Evolutionary conservation across 1,284 basidiomycete species (phyloP).

Genomic region (Grifola frondosa): DNA sequence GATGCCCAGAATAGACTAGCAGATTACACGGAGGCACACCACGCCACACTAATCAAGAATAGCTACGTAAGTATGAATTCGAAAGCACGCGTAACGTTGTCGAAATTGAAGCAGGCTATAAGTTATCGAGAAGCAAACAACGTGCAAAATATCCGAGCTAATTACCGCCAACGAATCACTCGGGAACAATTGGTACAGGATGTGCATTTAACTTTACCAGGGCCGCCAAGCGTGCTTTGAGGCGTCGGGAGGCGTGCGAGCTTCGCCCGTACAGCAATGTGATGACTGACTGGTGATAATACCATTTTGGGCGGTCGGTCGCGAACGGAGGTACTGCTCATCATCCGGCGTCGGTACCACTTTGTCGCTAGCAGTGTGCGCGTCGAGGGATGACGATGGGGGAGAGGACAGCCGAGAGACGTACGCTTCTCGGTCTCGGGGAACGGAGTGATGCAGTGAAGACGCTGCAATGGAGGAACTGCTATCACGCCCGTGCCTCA

Average conservation of each 20-base stretch:
- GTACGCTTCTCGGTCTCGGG: conserved; percentile 11
- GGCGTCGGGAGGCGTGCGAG: conserved; percentile 33
- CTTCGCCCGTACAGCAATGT: conserved; percentile 9
- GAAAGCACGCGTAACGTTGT: no score
- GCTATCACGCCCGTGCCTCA: conserved; percentile 4
- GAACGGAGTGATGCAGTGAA: conserved; percentile 6
- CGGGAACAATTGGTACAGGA: background rate
- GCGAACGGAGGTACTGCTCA: no score
- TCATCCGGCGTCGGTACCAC: no score
- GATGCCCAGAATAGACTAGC: conserved; percentile 10
- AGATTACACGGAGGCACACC: conserved; percentile 6
- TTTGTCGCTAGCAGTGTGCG: no score
- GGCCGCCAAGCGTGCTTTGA: conserved; percentile 21
- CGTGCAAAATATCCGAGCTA: no score
- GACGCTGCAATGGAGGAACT: conserved; percentile 1
- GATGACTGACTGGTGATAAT: no score
- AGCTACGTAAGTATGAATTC: no score
- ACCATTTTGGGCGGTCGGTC: no score
- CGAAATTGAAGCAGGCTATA: no score
- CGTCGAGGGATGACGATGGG: conserved; percentile 12
- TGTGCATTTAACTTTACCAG: conserved; percentile 8
- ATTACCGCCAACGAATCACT: no score
- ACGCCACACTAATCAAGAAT: background rate
- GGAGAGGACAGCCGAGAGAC: conserved; percentile 14
- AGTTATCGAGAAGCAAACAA: no score